A percentile compares a stretch with the other conserved stretches of the same genome.
These are phyloP conservation scores for Withania somnifera DNA, from an alignment of 305 asterid species.

Conservation along the genomic window DNA sequence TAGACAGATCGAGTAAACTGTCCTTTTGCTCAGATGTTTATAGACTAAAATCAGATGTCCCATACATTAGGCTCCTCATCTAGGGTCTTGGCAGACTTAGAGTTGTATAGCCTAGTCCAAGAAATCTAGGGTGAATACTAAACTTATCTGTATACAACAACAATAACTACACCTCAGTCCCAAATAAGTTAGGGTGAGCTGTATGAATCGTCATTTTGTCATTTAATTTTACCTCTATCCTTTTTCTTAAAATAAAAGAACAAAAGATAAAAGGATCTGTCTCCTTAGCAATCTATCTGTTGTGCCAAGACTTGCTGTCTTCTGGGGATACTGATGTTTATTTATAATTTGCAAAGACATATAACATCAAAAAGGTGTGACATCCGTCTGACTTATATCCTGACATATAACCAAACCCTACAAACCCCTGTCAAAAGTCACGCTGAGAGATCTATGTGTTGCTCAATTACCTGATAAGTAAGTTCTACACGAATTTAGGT, in stretches of 20 bases:
- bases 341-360: neutral
- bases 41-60: neutral
- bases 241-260: neutral
- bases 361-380: neutral
- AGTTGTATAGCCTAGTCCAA: neutral
- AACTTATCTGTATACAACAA: neutral
- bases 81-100: neutral
- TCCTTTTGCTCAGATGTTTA: neutral
- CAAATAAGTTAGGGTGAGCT: neutral
- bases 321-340: neutral
- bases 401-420: neutral
- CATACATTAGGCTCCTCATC: neutral
- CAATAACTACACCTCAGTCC: neutral
- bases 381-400: neutral
- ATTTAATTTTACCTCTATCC: neutral
- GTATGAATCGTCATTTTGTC: neutral
- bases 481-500: constrained; percentile 4
- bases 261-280: neutral
- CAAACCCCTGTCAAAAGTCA: neutral
- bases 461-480: neutral
- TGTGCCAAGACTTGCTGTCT: neutral
- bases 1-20: neutral
- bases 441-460: neutral
- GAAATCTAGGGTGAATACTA: neutral
- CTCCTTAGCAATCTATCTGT: neutral